These are phyloP conservation scores for Guillardia theta DNA, from an alignment of 78 protist species.

Conservation along the genomic window DNA sequence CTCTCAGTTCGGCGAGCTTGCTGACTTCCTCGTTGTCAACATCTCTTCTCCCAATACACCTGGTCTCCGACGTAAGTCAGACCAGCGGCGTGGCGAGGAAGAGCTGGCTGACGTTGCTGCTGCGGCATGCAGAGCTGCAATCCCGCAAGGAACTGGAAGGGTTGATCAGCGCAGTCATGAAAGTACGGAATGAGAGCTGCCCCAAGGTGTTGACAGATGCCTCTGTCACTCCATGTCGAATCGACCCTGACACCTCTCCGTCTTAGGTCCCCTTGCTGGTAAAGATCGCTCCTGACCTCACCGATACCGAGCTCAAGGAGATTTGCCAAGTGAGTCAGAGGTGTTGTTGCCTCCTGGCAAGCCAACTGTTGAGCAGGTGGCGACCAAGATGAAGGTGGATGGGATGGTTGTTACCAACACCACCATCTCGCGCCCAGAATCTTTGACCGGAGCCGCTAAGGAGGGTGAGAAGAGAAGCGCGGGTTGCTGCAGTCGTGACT, in stretches of 20 bases:
- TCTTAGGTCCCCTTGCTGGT: constrained; percentile 68
- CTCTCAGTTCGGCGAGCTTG: constrained; percentile 47
- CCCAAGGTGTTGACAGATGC: neutral
- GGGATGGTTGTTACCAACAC: constrained; percentile 82
- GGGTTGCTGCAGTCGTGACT: neutral
- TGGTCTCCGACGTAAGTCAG: constrained; percentile 54
- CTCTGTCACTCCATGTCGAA: neutral
- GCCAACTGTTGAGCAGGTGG: constrained; percentile 40
- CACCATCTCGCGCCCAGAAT: constrained; percentile 53
- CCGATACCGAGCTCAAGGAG: constrained; percentile 44
- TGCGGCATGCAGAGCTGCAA: neutral
- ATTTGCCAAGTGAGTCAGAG: neutral
- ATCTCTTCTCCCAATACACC: constrained; percentile 86
- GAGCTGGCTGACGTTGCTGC: neutral
- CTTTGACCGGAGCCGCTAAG: neutral
- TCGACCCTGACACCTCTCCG: neutral
- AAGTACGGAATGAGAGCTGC: neutral
- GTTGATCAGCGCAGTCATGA: neutral
- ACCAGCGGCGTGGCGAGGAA: neutral
- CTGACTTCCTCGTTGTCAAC: constrained; percentile 80
- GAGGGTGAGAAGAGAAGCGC: neutral
- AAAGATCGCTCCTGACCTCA: constrained; percentile 84
- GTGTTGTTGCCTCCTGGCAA: neutral
- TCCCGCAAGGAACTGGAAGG: neutral
- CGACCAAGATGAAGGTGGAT: constrained; percentile 35